Percentiles rank a stretch among this genome's conserved stretches.
phyloP scores from a whole-genome alignment of 2,329 filamentous ascomycete genomes.

The Diplodia scrobiculata region DNA sequence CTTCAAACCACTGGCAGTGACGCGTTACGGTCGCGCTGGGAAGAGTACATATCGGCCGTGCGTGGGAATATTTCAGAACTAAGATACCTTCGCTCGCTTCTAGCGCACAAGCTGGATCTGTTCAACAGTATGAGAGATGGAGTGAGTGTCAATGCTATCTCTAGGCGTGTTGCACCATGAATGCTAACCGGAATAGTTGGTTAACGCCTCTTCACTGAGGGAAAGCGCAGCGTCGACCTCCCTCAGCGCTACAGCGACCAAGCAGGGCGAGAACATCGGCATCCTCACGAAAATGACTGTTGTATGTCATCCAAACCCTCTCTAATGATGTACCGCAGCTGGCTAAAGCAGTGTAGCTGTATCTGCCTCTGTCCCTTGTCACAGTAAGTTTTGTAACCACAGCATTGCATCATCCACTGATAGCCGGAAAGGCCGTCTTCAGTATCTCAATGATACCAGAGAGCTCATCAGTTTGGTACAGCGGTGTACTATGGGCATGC shows the following conservation, averaged over 20 bases:
- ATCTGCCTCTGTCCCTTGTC: no score
- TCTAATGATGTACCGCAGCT: no score
- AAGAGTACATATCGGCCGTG: not conserved
- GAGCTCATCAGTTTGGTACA: no score
- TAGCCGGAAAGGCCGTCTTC: no score
- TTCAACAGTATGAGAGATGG: conserved; percentile 27
- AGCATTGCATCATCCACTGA: no score
- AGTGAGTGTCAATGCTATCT: not conserved
- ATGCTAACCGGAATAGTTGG: not conserved
- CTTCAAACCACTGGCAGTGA: conserved; percentile 13
- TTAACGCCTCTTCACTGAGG: conserved; percentile 13
- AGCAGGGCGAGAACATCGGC: conserved; percentile 14
- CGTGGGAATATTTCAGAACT: conserved; percentile 19
- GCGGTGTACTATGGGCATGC: no score
- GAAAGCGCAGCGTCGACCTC: not conserved
- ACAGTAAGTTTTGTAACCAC: no score
- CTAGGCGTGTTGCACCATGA: not conserved
- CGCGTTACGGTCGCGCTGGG: conserved; percentile 7
- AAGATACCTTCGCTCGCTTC: not conserved
- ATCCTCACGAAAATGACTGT: conserved; percentile 28
- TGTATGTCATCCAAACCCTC: not conserved
- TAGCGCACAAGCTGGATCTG: conserved; percentile 14
- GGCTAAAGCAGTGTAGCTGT: no score
- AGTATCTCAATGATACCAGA: no score
- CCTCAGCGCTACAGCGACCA: not conserved